Evolutionary conservation across 2,329 filamentous ascomycete species (phyloP), one percentile per base, ranked within the genome.

Genomic region (Trichoderma brevicompactum): DNA sequence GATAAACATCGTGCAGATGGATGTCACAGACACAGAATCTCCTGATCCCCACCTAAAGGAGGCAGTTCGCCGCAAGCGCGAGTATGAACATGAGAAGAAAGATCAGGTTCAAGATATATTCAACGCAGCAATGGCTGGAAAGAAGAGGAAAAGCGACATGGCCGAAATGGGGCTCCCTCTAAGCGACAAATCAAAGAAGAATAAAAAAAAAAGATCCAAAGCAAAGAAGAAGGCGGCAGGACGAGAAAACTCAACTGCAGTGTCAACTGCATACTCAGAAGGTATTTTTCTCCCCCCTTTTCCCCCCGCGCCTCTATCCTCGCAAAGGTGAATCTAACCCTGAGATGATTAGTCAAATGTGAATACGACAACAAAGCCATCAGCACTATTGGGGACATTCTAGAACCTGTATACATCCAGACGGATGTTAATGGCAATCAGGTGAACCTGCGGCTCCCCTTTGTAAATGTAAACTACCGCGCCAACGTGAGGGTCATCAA

Each of bases 401-500:
- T 83, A 0, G 71, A 79, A 40, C 76, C 76, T 1, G 65, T 74
- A 1, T 69, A 70, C 7, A 74, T 85, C 68, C 73, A 80, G 52
- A 81, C 81, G 17, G 77, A 76, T 36, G 77, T 83, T 1, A 76
- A 82, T 7, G 77, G 72, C 15, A 64, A 78, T 52, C 62, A 71
- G 15, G 70, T 77, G 2, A 73, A 69, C 4, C 44, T 85, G 1
- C 69, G 70, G n/a, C 70, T 94, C 0, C 92, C 93, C 0, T 96
- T 96, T 72, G 82, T 88, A 65, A 92, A 94, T 72, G 79, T 84
- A 65, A 90, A 87, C 48, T 93, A 93, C 74, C 86, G 87, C 53
- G 81, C 87, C 23, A 82, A 84, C 40, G 88, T 92, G 41, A 89
- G 92, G n/a, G 89, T 96, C 1, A 84, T 96, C 41, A 92, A 97